A percentile compares a stretch with the other conserved stretches of the same genome.
phyloP scores from a whole-genome alignment of 2,329 filamentous ascomycete species.

The Ophiocordyceps camponoti-floridani region DNA sequence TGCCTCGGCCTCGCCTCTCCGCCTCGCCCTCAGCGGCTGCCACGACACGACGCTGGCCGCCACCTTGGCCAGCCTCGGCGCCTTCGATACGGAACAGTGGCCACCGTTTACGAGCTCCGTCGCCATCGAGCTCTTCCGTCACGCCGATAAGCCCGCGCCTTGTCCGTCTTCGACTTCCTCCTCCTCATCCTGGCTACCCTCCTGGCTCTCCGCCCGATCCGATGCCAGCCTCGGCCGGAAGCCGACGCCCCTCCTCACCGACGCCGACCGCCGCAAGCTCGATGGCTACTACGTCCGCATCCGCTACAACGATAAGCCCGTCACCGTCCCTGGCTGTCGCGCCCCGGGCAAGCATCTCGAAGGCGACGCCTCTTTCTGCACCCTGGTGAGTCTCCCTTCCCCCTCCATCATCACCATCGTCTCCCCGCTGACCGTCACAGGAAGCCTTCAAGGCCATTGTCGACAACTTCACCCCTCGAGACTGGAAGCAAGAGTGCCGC shows the following conservation, averaged over 20 bases:
- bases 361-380: slow-evolving; percentile 81
- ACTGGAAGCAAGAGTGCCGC: slow-evolving; percentile 50
- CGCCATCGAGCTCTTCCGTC: slow-evolving; percentile 73
- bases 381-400: slow-evolving; percentile 40
- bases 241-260: slow-evolving; percentile 33
- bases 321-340: slow-evolving; percentile 69
- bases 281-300: slow-evolving; percentile 75
- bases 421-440: slow-evolving; percentile 16
- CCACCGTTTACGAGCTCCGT: slow-evolving; percentile 88
- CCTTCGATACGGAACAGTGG: slow-evolving; percentile 58
- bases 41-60: slow-evolving; percentile 87
- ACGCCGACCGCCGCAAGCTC: slow-evolving; percentile 39
- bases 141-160: neutral
- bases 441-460: slow-evolving; percentile 84
- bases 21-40: slow-evolving; percentile 68
- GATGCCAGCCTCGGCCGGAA: slow-evolving; percentile 36
- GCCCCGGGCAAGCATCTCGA: slow-evolving; percentile 63
- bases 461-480: slow-evolving; percentile 69
- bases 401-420: neutral
- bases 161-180: slow-evolving; percentile 1
- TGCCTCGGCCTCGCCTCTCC: slow-evolving; percentile 27
- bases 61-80: slow-evolving; percentile 59
- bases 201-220: slow-evolving; percentile 8
- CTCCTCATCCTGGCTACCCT: slow-evolving; percentile 10
- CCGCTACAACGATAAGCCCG: slow-evolving; percentile 73